Evolutionary conservation across 1,284 basidiomycete species (phyloP).

Genomic region (Apiotrichum siamense): DNA sequence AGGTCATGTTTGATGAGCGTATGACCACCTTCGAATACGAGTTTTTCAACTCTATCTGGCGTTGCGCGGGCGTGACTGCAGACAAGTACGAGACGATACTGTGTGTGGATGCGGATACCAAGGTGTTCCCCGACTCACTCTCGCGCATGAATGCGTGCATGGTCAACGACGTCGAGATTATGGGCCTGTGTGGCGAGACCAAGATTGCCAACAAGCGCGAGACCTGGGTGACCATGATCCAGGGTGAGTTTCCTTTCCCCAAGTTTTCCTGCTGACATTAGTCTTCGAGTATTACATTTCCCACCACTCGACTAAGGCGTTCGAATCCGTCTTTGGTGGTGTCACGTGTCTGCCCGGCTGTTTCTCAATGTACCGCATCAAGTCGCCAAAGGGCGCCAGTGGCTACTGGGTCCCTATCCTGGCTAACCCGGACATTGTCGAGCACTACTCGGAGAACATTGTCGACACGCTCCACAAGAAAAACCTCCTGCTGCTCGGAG

Average conservation of each 20-base stretch:
- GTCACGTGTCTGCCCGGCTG: conserved; percentile 98
- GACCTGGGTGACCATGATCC: conserved; percentile 95
- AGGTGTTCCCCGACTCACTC: conserved; percentile 90
- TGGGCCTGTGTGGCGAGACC: conserved; percentile 98
- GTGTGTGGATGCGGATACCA: conserved; percentile 98
- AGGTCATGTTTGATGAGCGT: conserved; percentile 98
- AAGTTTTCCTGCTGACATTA: conserved; percentile 41
- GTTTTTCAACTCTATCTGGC: conserved; percentile 96
- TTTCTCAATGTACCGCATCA: conserved; percentile 99
- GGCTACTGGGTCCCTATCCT: conserved; percentile 98
- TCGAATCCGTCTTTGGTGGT: conserved; percentile 99
- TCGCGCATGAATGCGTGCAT: conserved; percentile 89
- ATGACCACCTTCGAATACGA: conserved; percentile 99
- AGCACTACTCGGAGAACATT: conserved; percentile 96
- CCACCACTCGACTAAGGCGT: conserved; percentile 96
- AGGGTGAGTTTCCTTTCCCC: conserved; percentile 60
- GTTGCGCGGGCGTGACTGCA: conserved; percentile 88
- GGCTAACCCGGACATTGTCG: conserved; percentile 93
- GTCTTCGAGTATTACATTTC: conserved; percentile 99
- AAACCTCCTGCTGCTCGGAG: conserved; percentile 92
- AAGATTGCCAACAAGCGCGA: conserved; percentile 98
- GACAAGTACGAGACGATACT: conserved; percentile 94
- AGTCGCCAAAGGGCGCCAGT: conserved; percentile 81
- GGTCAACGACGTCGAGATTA: conserved; percentile 93
- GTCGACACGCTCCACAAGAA: conserved; percentile 99